A percentile compares a stretch with the other conserved stretches of the same genome.
These are phyloP conservation scores for Neurospora tetrasperma DNA, from an alignment of 495 filamentous ascomycete genomes.

Conservation along the genomic window DNA sequence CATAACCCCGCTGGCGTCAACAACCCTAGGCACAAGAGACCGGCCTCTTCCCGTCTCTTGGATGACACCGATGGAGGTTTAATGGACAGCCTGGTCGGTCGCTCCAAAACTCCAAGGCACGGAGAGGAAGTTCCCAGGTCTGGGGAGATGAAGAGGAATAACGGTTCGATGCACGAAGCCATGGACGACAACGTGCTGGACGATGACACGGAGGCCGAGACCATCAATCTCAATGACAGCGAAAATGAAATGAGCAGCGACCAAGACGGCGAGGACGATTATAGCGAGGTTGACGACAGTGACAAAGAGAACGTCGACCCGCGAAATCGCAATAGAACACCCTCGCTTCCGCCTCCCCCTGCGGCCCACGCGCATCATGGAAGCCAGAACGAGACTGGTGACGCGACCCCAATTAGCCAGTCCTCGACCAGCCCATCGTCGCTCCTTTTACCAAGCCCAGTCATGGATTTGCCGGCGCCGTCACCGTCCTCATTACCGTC, in stretches of 20 bases:
- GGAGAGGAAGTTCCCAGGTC: not conserved
- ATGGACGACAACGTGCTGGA: not conserved
- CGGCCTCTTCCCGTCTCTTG: not conserved
- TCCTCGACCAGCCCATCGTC: not conserved
- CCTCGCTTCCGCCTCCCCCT: not conserved
- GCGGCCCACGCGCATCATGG: not conserved
- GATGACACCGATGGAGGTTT: not conserved
- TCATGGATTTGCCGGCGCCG: not conserved
- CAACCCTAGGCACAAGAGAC: not conserved
- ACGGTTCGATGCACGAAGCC: rapidly evolving
- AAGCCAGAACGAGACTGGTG: not conserved
- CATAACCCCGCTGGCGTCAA: rapidly evolving
- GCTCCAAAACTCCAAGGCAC: rapidly evolving
- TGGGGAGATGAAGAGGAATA: rapidly evolving
- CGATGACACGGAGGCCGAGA: not conserved
- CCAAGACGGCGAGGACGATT: not conserved
- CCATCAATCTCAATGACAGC: not conserved
- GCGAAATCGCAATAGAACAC: not conserved
- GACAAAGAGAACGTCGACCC: not conserved
- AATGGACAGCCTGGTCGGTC: not conserved
- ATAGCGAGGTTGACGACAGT: not conserved
- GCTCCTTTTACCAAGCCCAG: not conserved
- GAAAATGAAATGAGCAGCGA: not conserved
- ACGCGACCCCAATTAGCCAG: not conserved
- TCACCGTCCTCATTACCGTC: too few species aligned